phyloP scores from a whole-genome alignment of 2,329 filamentous ascomycete genomes.

The Arthrocladium fulminans region DNA sequence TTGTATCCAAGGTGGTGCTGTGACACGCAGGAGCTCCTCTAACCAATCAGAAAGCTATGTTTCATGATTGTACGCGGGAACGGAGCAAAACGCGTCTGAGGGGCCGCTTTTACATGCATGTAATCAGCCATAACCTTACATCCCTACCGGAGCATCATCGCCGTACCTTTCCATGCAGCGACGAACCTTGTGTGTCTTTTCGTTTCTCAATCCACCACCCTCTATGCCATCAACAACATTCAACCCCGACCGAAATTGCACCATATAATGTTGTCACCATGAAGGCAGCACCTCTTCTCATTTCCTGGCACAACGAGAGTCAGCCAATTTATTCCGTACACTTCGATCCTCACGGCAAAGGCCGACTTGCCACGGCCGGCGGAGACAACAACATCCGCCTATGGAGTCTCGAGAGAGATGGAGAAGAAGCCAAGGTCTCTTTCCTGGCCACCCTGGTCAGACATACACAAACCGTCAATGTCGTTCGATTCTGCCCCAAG shows the following conservation, averaged over 20 bases:
- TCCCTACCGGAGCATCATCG: not conserved
- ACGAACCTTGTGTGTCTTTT: not conserved
- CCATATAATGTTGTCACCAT: conserved; percentile 42
- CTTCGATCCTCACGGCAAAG: conserved; percentile 87
- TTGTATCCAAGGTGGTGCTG: too few species aligned
- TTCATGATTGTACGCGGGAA: not conserved
- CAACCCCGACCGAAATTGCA: not conserved
- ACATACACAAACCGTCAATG: conserved; percentile 95
- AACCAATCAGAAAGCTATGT: not conserved
- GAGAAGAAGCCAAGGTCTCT: conserved; percentile 78
- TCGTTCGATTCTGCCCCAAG: conserved; percentile 90
- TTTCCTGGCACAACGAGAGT: conserved; percentile 98
- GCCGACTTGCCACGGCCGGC: conserved; percentile 82
- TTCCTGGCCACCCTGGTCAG: conserved; percentile 88
- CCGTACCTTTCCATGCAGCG: not conserved
- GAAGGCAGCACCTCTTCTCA: conserved; percentile 93
- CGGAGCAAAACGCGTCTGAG: conserved; percentile 6
- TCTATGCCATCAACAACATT: not conserved
- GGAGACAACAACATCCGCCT: conserved; percentile 94
- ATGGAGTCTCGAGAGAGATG: conserved; percentile 80
- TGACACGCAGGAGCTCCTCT: not conserved
- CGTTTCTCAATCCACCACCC: not conserved
- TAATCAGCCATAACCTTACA: not conserved
- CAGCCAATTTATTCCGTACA: conserved; percentile 94
- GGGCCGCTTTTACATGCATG: conserved; percentile 1